A percentile compares a stretch with the other conserved stretches of the same genome.
These are phyloP conservation scores for Podospora bellae-mahoneyi DNA, from an alignment of 495 filamentous ascomycete species.

Conservation along the genomic window DNA sequence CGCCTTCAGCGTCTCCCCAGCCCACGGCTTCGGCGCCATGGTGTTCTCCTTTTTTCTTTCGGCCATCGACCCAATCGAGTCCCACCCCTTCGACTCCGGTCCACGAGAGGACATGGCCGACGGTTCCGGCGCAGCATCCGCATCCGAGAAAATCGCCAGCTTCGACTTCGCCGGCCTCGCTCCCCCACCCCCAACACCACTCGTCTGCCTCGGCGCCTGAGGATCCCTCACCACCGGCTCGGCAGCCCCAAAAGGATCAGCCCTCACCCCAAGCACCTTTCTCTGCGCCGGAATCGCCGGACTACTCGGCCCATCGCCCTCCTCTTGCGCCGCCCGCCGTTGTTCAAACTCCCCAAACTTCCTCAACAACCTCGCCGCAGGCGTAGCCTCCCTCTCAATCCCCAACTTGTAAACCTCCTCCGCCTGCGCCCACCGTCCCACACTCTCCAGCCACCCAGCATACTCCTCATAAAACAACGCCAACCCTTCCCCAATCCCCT, in stretches of 20 bases:
- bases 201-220: constrained; percentile 58
- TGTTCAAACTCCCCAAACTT: constrained; percentile 90
- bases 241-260: constrained; percentile 66
- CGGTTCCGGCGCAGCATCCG: constrained; percentile 48
- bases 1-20: constrained; percentile 82
- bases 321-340: constrained; percentile 60
- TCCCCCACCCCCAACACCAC: constrained; percentile 44
- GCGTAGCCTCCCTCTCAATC: constrained; percentile 81
- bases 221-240: constrained; percentile 53
- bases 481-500: constrained; percentile 77
- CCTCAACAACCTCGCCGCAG: constrained; percentile 71
- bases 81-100: constrained; percentile 71
- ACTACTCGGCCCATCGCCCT: constrained; percentile 64
- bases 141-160: constrained; percentile 87
- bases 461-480: constrained; percentile 98
- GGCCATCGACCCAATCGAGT: constrained; percentile 77
- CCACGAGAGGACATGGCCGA: constrained; percentile 49
- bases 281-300: constrained; percentile 81
- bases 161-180: constrained; percentile 70
- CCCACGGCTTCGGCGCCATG: constrained; percentile 85
- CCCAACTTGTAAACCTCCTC: constrained; percentile 90
- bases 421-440: constrained; percentile 83
- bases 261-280: constrained; percentile 80
- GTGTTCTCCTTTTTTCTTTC: constrained; percentile 94
- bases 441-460: constrained; percentile 83